Conservation (phyloP, 306 rosid species). For the Medicago lupulina region DNA sequence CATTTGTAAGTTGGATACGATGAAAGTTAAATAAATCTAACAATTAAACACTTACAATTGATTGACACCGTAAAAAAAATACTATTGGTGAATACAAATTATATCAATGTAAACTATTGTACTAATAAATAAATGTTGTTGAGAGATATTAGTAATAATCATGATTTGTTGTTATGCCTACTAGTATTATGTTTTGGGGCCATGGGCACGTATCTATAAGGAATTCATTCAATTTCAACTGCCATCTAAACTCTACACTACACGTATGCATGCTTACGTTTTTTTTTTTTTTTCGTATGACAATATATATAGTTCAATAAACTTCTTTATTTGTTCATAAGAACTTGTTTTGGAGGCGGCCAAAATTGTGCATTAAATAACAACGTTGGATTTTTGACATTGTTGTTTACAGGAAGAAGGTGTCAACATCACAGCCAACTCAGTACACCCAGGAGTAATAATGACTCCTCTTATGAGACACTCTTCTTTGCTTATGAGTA, state of each 20-base stretch:
- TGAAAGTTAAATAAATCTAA: too few species aligned
- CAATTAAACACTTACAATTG: too few species aligned
- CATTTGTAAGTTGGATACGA: too few species aligned
- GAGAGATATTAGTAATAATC: background rate
- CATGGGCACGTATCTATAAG: too few species aligned
- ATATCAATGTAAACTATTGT: too few species aligned
- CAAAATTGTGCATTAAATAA: background rate
- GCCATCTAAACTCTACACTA: too few species aligned
- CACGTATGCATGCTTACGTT: too few species aligned
- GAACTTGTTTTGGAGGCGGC: background rate
- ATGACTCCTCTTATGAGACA: conserved; percentile 98
- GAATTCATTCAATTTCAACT: too few species aligned
- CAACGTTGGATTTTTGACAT: background rate
- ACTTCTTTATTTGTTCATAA: background rate
- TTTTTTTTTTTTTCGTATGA: background rate
- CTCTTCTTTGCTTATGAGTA: conserved; percentile 76
- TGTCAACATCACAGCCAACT: conserved; percentile 73
- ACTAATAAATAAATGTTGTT: too few species aligned
- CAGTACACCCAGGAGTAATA: conserved; percentile 90
- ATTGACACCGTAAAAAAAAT: too few species aligned
- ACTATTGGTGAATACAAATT: too few species aligned
- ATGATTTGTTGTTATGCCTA: background rate
- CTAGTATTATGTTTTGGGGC: background rate
- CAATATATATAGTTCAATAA: background rate
- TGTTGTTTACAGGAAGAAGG: conserved; percentile 67